phyloP scores from a whole-genome alignment of 139 green algal genomes.

The Chlamydomonas schloesseri region DNA sequence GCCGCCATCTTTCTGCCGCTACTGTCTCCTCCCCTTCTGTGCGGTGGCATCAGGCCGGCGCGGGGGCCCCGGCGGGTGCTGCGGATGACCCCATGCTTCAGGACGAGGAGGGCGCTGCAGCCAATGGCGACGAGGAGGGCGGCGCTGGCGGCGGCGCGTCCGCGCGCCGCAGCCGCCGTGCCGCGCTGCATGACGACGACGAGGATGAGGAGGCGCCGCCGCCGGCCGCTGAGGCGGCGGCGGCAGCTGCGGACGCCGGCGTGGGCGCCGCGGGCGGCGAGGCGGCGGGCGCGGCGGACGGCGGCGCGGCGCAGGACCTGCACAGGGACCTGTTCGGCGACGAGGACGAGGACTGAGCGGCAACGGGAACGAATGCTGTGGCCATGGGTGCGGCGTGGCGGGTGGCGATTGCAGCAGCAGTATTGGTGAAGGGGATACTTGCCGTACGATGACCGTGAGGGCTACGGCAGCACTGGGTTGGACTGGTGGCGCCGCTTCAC shows the following conservation, averaged over 20 bases:
- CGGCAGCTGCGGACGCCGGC: not conserved
- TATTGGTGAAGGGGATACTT: no score
- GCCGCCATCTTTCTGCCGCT: no score
- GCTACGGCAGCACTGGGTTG: no score
- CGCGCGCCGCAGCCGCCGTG: not conserved
- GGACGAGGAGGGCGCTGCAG: not conserved
- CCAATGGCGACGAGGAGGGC: not conserved
- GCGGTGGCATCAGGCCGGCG: no score
- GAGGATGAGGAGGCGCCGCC: not conserved
- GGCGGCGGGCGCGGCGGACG: not conserved
- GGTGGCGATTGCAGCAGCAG: no score
- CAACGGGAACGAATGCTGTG: no score
- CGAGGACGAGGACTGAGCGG: conserved; percentile 5
- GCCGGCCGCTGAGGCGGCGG: not conserved
- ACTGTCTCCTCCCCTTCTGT: not conserved
- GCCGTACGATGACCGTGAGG: no score
- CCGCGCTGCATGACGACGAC: conserved; percentile 6
- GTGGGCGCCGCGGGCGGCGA: not conserved
- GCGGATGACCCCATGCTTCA: not conserved
- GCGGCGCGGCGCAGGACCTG: not conserved
- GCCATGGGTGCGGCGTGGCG: no score
- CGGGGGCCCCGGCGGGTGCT: no score
- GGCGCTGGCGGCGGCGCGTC: no score
- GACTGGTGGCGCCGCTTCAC: no score
- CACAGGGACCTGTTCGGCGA: conserved; percentile 33